Evolutionary conservation across 495 filamentous ascomycete species (phyloP), one percentile per base, ranked within the genome.

Genomic region (Penicillium ochrochloron): DNA sequence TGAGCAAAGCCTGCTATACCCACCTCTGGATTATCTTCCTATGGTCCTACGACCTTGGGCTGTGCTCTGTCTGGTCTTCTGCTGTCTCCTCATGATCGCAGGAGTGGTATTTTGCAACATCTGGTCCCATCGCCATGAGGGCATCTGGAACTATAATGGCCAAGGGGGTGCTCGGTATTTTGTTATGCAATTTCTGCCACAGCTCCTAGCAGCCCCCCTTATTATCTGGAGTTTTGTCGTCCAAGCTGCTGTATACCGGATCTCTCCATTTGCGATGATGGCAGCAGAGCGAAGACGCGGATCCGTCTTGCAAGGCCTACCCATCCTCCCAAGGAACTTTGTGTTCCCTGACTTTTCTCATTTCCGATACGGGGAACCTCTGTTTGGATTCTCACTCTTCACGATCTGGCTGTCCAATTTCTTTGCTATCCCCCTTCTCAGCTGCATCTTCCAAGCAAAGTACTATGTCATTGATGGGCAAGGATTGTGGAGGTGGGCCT

Each of bases 141-240:
- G 93, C 0, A 71, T 97, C 7, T 86, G 85, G 75, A 68, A 78
- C 11, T 97, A 92, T 74, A 75, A 74, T 23, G 81, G 82, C 29
- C 87, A 89, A 52, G 87, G 88, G 55, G 89, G 87, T 27, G 77
- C 79, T 10, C 84, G 86, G n/a, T 97, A 96, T 71, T 97, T 97
- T 73, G 77, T 96, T 58, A 91, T 96, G 72, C 84, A 92, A 62
- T 92, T 93, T 70, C 73, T 97, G 8, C 93, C 93, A 5, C 92
- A 91, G 61, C 78, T 96, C 1, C 64, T 95, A n/a, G 92, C 87
- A 3, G 84, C 85, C 1, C 65, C 88, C n/a, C 76, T 96, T 17
- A 77, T 94, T 29, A 71, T 97, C 12, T 94, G 89, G 81, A 84
- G 89, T 0, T 85, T 95, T 65, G 85, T 89, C 57, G 76, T 97